These are phyloP conservation scores for Purpureocillium takamizusanense DNA, from an alignment of 2,329 filamentous ascomycete genomes.

Conservation along the genomic window DNA sequence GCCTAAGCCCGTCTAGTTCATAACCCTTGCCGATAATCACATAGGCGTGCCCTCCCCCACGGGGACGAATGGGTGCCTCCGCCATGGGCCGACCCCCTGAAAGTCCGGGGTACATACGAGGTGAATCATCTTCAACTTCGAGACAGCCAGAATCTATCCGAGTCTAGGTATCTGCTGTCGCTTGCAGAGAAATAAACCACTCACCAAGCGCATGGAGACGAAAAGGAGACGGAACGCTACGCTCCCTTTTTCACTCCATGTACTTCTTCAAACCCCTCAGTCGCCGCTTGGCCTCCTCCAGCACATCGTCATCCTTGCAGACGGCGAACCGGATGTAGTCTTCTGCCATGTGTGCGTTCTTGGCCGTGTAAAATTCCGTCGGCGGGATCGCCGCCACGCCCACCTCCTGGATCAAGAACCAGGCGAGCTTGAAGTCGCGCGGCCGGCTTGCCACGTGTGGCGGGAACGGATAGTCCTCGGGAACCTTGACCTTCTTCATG, in stretches of 20 bases:
- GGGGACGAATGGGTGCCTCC: not conserved
- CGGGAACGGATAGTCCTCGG: constrained; percentile 79
- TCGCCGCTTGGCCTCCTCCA: constrained; percentile 70
- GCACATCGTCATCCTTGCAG: constrained; percentile 84
- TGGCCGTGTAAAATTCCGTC: constrained; percentile 90
- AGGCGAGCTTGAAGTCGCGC: constrained; percentile 87
- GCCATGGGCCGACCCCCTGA: no score
- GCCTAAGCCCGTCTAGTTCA: no score
- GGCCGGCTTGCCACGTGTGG: constrained; percentile 77
- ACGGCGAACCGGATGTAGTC: constrained; percentile 93
- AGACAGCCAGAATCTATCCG: no score
- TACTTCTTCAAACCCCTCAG: constrained; percentile 66
- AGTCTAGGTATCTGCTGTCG: no score
- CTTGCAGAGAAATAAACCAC: no score
- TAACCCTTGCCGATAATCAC: no score
- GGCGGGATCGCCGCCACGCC: constrained; percentile 94
- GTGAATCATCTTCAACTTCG: no score
- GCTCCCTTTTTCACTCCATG: constrained; percentile 29
- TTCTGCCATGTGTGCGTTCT: constrained; percentile 76
- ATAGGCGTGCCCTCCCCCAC: no score
- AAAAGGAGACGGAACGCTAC: no score
- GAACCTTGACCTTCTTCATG: constrained; percentile 77
- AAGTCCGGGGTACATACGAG: no score
- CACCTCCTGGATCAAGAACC: constrained; percentile 95
- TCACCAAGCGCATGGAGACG: no score